phyloP scores from a whole-genome alignment of 108 stramenopile genomes.

The Skeletonema costatum region DNA sequence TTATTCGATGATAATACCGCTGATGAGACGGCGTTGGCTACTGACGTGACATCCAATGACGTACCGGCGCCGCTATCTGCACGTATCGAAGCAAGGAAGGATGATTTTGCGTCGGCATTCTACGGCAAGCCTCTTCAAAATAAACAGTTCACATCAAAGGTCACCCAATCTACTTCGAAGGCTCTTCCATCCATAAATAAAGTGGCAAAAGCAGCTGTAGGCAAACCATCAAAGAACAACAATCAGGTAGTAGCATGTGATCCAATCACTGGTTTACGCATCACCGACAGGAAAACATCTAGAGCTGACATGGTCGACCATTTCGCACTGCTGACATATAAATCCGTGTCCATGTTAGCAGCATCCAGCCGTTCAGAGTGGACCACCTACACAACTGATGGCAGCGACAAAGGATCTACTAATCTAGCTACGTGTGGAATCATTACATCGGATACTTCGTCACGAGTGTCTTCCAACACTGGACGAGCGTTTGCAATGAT shows the following conservation, averaged over 20 bases:
- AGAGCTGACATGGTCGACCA: slow-evolving; percentile 30
- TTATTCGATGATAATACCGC: slow-evolving; percentile 16
- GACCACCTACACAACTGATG: slow-evolving; percentile 6
- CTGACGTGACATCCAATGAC: neutral
- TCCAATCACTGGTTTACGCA: slow-evolving; percentile 39
- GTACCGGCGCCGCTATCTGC: neutral
- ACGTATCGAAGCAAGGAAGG: neutral
- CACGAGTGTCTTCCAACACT: slow-evolving; percentile 41
- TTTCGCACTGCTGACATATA: slow-evolving; percentile 19
- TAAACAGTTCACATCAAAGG: neutral
- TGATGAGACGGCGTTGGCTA: neutral
- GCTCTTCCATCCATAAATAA: neutral
- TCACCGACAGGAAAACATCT: slow-evolving; percentile 44
- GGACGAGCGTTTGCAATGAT: slow-evolving; percentile 77
- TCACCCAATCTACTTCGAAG: neutral
- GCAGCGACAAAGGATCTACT: slow-evolving; percentile 7
- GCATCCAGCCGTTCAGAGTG: slow-evolving; percentile 26
- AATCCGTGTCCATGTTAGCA: slow-evolving; percentile 30
- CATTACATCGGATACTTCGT: slow-evolving; percentile 14
- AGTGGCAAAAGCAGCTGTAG: neutral
- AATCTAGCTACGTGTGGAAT: slow-evolving; percentile 41
- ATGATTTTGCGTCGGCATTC: neutral
- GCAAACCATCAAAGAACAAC: neutral
- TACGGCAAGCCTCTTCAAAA: neutral
- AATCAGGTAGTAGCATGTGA: slow-evolving; percentile 8